phyloP scores from a whole-genome alignment of 106 monocot species.

The Dendrobium huoshanense region DNA sequence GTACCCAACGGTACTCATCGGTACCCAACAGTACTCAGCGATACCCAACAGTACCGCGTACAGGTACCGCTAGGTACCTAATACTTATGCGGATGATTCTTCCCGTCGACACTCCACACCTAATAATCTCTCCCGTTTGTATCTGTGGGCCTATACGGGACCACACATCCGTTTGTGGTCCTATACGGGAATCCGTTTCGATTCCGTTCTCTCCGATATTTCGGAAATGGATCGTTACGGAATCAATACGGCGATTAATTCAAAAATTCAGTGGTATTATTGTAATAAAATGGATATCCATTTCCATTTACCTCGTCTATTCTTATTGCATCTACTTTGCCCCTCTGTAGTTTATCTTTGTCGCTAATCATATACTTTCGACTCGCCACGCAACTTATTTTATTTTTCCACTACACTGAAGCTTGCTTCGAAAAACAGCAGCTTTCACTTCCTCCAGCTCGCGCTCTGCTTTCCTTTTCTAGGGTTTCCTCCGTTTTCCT shows the following conservation, averaged over 20 bases:
- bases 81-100: too few species aligned
- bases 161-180: too few species aligned
- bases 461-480: background rate
- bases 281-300: background rate
- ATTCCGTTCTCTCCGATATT: background rate
- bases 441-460: background rate
- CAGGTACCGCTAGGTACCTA: too few species aligned
- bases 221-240: background rate
- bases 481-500: background rate
- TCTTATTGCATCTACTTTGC: background rate
- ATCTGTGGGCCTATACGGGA: too few species aligned
- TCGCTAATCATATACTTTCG: background rate
- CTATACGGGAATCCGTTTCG: too few species aligned
- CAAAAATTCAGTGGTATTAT: background rate
- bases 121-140: too few species aligned
- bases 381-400: background rate
- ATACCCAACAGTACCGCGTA: too few species aligned
- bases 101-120: too few species aligned
- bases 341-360: background rate
- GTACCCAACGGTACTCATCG: too few species aligned
- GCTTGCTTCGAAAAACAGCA: slow-evolving; percentile 1
- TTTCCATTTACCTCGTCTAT: background rate
- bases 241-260: background rate
- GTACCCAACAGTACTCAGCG: too few species aligned
- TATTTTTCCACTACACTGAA: background rate